Evolutionary conservation across 805 yeast genomes (phyloP).

Genomic region (Ogataea trehaloabstinens): DNA sequence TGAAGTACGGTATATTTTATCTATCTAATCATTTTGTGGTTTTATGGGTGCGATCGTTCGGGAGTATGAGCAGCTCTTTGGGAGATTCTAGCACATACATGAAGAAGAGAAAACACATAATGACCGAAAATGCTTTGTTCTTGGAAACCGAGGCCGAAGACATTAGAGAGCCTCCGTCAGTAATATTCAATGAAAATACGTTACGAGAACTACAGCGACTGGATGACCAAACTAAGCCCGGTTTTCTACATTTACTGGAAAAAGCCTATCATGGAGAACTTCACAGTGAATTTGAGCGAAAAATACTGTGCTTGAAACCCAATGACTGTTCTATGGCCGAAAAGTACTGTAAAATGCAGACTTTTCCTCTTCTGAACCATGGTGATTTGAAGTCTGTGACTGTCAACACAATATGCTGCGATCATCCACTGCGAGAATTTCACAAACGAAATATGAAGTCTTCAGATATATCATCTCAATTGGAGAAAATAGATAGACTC

Average conservation of each 20-base stretch:
- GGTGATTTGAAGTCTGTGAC: constrained; percentile 31
- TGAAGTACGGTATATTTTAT: too few species aligned
- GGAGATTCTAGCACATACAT: too few species aligned
- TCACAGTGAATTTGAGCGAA: constrained; percentile 39
- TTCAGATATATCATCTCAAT: constrained; percentile 12
- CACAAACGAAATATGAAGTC: constrained; percentile 26
- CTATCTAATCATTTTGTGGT: too few species aligned
- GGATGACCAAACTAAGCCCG: constrained; percentile 9
- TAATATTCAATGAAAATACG: constrained; percentile 13
- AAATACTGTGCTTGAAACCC: constrained; percentile 42
- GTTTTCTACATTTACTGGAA: constrained; percentile 6
- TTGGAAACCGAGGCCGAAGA: background rate
- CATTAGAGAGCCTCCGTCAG: background rate
- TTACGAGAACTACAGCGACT: constrained; percentile 19
- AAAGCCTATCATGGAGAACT: constrained; percentile 17
- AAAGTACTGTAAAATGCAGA: constrained; percentile 42
- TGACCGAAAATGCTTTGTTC: background rate
- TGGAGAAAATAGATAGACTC: constrained; percentile 40
- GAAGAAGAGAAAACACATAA: too few species aligned
- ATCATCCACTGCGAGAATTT: constrained; percentile 47
- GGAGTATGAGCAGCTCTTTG: too few species aligned
- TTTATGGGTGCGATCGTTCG: too few species aligned
- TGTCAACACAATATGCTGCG: constrained; percentile 43
- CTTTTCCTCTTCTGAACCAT: constrained; percentile 33
- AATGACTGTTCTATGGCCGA: constrained; percentile 55